Evolutionary conservation across 371 early-diverging fungal species (phyloP), one percentile per base, ranked within the genome.

Genomic region (Rhizopus sp.): DNA sequence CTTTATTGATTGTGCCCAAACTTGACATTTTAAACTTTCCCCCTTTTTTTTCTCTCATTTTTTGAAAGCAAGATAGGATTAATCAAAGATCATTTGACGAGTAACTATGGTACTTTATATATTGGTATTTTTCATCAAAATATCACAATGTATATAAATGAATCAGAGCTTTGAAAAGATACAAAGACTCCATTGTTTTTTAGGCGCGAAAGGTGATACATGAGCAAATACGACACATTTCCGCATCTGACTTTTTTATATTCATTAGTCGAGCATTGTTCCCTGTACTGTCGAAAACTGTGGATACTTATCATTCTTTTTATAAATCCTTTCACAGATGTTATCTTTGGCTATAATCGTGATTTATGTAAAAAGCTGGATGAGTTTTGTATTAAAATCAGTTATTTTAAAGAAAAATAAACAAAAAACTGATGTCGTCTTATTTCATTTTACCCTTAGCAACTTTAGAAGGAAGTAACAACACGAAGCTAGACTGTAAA

Each of bases 181-280:
- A 40, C n/a, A 40, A 40, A 40, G 40, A 40, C 40, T 13, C 40
- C 7, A 12, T 40, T 7, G 40, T n/a, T n/a, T 40, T 40, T 7
- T 4, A 12, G 40, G 40, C 40, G n/a, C n/a, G 13, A 40, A 40
- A n/a, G n/a, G 40, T 8, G 29, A 42, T 53, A 53, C 42, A 42
- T 53, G 53, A 53, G 53, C 40, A 53, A 53, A 53, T 53, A 53
- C 41, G 41, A 53, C 53, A 32, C 42, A 53, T 53, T 41, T 53
- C 53, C 41, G 42, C 32, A 32, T 53, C 53, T 53, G 39, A 40
- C 53, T 53, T 41, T 53, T 53, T 53, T 53, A 41, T 53, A 53
- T 41, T 41, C 41, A n/a, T 41, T 53, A 53, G 42, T 53, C 41
- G 54, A 54, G 34, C 34, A 42, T 54, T 8, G 45, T 54, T 8